A percentile compares a stretch with the other conserved stretches of the same genome.
These are phyloP conservation scores for Metschnikowia gruessii DNA, from an alignment of 805 yeast genomes.

Conservation along the genomic window DNA sequence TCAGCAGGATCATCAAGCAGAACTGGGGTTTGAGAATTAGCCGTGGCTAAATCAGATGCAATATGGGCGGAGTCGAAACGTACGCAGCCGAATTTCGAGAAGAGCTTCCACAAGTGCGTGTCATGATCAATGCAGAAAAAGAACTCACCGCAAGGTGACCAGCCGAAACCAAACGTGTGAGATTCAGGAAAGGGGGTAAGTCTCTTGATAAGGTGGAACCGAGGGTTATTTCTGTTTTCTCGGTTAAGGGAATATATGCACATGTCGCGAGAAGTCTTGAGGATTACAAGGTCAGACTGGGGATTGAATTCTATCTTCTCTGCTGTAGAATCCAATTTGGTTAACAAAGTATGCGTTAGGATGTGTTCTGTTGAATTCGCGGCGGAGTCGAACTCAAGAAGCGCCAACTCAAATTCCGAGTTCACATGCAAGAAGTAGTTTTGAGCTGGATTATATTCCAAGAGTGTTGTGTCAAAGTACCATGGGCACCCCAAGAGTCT, in stretches of 20 bases:
- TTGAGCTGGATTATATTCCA: conserved; percentile 26
- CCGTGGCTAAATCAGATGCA: conserved; percentile 2
- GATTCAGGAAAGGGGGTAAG: neutral
- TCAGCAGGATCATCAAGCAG: conserved; percentile 2
- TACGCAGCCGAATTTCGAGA: conserved; percentile 34
- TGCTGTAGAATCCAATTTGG: conserved; percentile 6
- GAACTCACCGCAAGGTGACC: conserved; percentile 40
- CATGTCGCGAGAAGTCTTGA: conserved; percentile 1
- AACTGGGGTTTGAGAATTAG: neutral
- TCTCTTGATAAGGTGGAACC: neutral
- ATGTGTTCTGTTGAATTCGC: conserved; percentile 1
- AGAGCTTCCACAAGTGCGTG: conserved; percentile 30
- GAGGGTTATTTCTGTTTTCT: neutral
- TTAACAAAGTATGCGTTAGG: conserved; percentile 7
- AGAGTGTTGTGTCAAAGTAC: conserved; percentile 24
- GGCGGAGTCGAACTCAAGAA: conserved; percentile 13
- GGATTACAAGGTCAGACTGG: conserved; percentile 13
- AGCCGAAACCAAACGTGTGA: conserved; percentile 11
- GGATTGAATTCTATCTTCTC: conserved; percentile 17
- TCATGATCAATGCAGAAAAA: conserved; percentile 22
- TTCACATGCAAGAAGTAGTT: conserved; percentile 32
- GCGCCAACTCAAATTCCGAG: conserved; percentile 27
- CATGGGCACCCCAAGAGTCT: conserved; percentile 29
- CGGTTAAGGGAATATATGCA: neutral
- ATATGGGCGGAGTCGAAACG: conserved; percentile 26